Conservation (phyloP, 805 yeast genomes). For the Pichia pseudocactophila region DNA sequence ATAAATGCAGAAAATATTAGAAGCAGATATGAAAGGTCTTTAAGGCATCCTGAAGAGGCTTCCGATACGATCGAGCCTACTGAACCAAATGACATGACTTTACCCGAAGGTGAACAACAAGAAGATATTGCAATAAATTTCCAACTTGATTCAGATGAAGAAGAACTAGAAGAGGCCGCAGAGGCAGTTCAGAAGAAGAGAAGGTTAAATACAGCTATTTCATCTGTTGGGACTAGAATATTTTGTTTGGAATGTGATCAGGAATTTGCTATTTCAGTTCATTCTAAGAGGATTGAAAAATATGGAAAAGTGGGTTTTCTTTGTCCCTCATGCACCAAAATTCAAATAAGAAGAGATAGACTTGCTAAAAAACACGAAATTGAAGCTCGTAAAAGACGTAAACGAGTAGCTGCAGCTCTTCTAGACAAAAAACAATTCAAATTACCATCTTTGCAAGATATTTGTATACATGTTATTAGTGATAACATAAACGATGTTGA, state of each 20-base stretch:
- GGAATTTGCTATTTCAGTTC: slow-evolving; percentile 54
- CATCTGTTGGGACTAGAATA: slow-evolving; percentile 20
- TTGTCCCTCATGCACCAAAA: slow-evolving; percentile 54
- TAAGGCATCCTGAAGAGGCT: slow-evolving; percentile 27
- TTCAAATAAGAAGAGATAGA: slow-evolving; percentile 34
- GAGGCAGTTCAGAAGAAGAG: slow-evolving; percentile 12
- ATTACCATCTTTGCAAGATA: slow-evolving; percentile 69
- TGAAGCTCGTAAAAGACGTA: slow-evolving; percentile 63
- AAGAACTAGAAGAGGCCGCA: slow-evolving; percentile 9
- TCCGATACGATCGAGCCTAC: slow-evolving; percentile 8
- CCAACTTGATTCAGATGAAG: slow-evolving; percentile 12
- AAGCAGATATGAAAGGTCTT: slow-evolving; percentile 27
- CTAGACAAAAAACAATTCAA: slow-evolving; percentile 58
- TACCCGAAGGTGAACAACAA: slow-evolving; percentile 1
- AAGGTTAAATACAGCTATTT: slow-evolving; percentile 15
- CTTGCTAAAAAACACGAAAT: slow-evolving; percentile 43
- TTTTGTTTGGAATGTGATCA: slow-evolving; percentile 55
- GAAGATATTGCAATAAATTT: slow-evolving; percentile 5
- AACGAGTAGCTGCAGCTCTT: slow-evolving; percentile 75
- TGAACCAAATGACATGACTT: slow-evolving; percentile 17
- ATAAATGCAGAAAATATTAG: slow-evolving; percentile 76
- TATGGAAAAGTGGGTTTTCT: slow-evolving; percentile 51
- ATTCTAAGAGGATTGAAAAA: slow-evolving; percentile 42
- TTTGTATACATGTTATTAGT: slow-evolving; percentile 64
- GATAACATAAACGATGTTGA: slow-evolving; percentile 67